Evolutionary conservation across 2,329 filamentous ascomycete genomes (phyloP).

Genomic region (Clarireedia paspali): DNA sequence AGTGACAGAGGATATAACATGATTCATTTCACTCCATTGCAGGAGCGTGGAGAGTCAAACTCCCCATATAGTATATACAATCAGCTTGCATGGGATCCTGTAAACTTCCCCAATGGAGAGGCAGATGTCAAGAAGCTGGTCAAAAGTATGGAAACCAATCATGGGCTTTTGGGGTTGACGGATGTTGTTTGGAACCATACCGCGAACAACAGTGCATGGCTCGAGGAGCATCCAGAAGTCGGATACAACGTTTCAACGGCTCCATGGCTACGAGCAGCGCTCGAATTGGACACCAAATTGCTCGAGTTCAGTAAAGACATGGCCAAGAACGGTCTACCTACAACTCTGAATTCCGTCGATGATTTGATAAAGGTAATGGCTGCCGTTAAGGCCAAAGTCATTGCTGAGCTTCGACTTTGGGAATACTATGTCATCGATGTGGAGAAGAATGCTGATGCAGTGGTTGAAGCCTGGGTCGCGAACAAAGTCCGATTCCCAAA

Average conservation of each 20-base stretch:
- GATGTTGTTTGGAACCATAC: conserved; percentile 99
- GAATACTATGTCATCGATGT: conserved; percentile 87
- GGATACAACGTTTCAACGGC: conserved; percentile 92
- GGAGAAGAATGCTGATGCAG: conserved; percentile 59
- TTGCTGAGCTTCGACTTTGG: conserved; percentile 76
- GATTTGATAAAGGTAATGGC: conserved; percentile 80
- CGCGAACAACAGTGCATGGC: conserved; percentile 89
- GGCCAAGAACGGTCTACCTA: conserved; percentile 65
- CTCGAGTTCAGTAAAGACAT: conserved; percentile 55
- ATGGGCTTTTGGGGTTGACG: conserved; percentile 79
- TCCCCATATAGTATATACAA: conserved; percentile 97
- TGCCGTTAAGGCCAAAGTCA: conserved; percentile 71
- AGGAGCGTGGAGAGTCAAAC: conserved; percentile 81
- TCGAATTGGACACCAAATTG: conserved; percentile 75
- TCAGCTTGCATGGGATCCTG: conserved; percentile 78
- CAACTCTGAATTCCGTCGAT: conserved; percentile 58
- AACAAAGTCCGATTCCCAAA: conserved; percentile 50
- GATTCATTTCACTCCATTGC: conserved; percentile 95
- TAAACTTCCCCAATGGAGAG: conserved; percentile 78
- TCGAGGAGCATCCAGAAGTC: conserved; percentile 87
- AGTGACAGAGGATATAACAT: conserved; percentile 94
- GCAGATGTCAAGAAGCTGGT: conserved; percentile 72
- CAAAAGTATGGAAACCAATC: conserved; percentile 71
- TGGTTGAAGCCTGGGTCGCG: conserved; percentile 63
- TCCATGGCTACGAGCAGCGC: conserved; percentile 64